Base-by-base conservation (phyloP, 2,329 filamentous ascomycete species). In the Paecilomyces niveus region DNA sequence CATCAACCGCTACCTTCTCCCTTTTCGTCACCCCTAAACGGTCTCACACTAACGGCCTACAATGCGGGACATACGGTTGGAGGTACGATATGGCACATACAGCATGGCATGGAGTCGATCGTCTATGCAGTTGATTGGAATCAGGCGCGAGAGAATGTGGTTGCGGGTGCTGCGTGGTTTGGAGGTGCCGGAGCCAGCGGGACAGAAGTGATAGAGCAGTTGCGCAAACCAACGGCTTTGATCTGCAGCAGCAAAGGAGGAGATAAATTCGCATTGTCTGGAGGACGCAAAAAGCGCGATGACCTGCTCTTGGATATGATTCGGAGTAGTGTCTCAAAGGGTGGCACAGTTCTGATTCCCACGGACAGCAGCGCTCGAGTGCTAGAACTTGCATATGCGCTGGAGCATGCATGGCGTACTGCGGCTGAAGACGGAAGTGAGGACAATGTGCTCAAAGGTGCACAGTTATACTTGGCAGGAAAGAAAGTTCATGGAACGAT, bases 121-220 rank as follows among this genome's bases (percentile, higher is more conserved):
- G 92, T 99, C 1, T 97, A 99, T 68, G 93, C 94, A 0, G 90
- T 97, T 18, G 93, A 97, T 70, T 99, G 94, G 94, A 97, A 97
- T 67, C 92, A 97, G 75, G 91, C 89, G n/a, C 86, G 91, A 65
- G 94, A 99, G 72, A 96, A 96, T 75, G 92, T 97, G 15, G 87
- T 96, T 60, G 87, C 93, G 0, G 93, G 93, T 62, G 94, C 94
- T 22, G 92, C 93, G 26, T 97, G 94, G 91, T 82, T 99, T 50
- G 91, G 90, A 53, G 90, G 90, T 5, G 87, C 87, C 22, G 89
- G 88, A 31, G 85, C 85, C 0, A 90, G 90, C 49, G 90, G 91
- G 21, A 88, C 90, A 8, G 92, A 97, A 70, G 91, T 99, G 21
- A 92, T 96, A 58, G 94, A 99, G 74, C 90, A 95, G 69, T 75